Base-by-base conservation (phyloP, 2,329 filamentous ascomycete genomes). In the Stemphylium vesicarium region DNA sequence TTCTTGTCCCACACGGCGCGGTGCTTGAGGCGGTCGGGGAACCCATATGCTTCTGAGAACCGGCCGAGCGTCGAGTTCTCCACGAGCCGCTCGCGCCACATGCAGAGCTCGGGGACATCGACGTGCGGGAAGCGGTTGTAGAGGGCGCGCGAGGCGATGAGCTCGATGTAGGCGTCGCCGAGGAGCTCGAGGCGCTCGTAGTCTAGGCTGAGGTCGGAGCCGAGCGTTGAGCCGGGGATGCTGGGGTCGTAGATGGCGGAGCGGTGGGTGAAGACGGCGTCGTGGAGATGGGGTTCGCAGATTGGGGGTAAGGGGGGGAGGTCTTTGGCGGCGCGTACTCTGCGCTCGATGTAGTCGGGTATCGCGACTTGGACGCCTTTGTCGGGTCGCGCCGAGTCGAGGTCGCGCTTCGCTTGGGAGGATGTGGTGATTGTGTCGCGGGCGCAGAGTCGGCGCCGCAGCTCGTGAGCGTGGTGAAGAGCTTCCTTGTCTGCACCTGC, bases 141-240 rank as follows among this genome's bases (percentile, higher is more conserved):
- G 56, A 98, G 89, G 46, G 96, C 81, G 15, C 86, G 84, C 0
- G 90, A 88, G 5, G 92, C 85, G 41, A 92, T 86, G 46, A 92
- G 77, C 68, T 96, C 90, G 46, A 96, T 80, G 65, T 94, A 94
- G 16, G 91, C 89, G 72, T 98, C 94, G 6, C 94, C 94, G 7
- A 96, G 81, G 78, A 94, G 92, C 75, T 98, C 94, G 6, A 97
- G 84, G 15, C 86, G 85, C 68, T 97, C 93, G 74, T 97, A 97
- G 66, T 80, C 77, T 15, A 69, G 65, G 18, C 57, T 60, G 11
- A 69, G 58, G 22, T 66, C 63, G 3, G 57, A 52, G 24, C 72
- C 51, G 13, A 70, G 60, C 16, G 37, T 43, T 1, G 58, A 53
- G 15, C 48, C 51, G 9, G 59, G 61, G 15, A 65, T 56, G 11